phyloP scores from a whole-genome alignment of 305 asterid genomes.

The Fraxinus albicans region DNA sequence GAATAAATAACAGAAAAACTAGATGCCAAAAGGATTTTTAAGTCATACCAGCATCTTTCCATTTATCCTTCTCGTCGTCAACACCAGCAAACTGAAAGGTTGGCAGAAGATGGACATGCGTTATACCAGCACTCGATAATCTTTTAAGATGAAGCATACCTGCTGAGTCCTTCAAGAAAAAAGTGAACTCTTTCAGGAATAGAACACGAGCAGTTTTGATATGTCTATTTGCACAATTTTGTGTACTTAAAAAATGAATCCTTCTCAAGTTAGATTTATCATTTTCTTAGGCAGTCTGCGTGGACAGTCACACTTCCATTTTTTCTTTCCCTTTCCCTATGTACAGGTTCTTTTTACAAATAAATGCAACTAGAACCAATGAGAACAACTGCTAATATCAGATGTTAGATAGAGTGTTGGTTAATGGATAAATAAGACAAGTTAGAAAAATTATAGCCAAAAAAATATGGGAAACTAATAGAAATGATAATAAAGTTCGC shows the following conservation, averaged over 20 bases:
- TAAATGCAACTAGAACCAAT: neutral
- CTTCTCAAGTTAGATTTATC: constrained; percentile 8
- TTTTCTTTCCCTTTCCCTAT: neutral
- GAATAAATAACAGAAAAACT: neutral
- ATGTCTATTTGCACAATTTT: constrained; percentile 7
- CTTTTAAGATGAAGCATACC: constrained; percentile 80
- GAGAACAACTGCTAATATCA: neutral
- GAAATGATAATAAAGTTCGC: constrained; percentile 3
- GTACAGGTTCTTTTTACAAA: constrained; percentile 4
- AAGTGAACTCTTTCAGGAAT: constrained; percentile 15
- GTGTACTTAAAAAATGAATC: constrained; percentile 6
- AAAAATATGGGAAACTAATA: constrained; percentile 17
- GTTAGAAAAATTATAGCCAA: constrained; percentile 6
- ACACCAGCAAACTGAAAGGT: constrained; percentile 91
- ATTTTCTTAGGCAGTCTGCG: neutral
- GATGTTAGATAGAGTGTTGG: neutral
- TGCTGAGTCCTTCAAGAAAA: constrained; percentile 71
- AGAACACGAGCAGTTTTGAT: neutral
- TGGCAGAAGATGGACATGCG: constrained; percentile 88
- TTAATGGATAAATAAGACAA: neutral
- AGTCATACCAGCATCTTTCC: constrained; percentile 69
- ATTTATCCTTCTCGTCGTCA: constrained; percentile 73
- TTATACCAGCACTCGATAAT: constrained; percentile 75
- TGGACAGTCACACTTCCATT: neutral
- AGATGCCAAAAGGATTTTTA: constrained; percentile 11